These are phyloP conservation scores for Kwoniella newhampshirensis DNA, from an alignment of 768 basidiomycete species.

Conservation along the genomic window DNA sequence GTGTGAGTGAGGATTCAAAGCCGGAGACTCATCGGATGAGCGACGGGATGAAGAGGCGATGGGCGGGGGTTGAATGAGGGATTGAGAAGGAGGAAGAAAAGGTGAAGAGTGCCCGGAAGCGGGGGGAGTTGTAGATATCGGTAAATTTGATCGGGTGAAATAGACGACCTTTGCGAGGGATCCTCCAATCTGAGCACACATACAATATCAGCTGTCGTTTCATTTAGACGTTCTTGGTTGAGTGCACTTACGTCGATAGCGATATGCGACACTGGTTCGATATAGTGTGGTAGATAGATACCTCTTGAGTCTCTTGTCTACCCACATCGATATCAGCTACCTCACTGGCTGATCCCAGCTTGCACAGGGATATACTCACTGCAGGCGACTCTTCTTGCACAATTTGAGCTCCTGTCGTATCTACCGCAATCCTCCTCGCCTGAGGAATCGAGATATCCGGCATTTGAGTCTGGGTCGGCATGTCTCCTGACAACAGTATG, in stretches of 20 bases:
- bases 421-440: conserved; percentile 86
- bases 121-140: conserved; percentile 36
- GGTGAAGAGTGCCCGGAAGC: conserved; percentile 30
- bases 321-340: conserved; percentile 27
- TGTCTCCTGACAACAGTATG: neutral
- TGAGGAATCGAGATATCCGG: conserved; percentile 63
- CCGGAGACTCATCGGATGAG: conserved; percentile 9
- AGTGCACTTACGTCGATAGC: conserved; percentile 81
- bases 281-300: conserved; percentile 96
- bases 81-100: conserved; percentile 34
- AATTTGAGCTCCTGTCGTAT: conserved; percentile 90
- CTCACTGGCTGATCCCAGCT: conserved; percentile 13
- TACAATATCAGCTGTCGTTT: conserved; percentile 20
- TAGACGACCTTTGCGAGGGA: conserved; percentile 97
- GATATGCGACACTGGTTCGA: conserved; percentile 95
- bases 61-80: conserved; percentile 22
- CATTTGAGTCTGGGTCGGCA: conserved; percentile 27
- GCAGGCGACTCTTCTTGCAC: conserved; percentile 91
- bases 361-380: too few relatives aligned
- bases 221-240: neutral
- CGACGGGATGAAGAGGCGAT: conserved; percentile 16
- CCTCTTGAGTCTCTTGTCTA: conserved; percentile 76
- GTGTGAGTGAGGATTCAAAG: conserved; percentile 26
- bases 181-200: conserved; percentile 81
- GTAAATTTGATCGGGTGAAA: conserved; percentile 80